Evolutionary conservation across 495 filamentous ascomycete species (phyloP).

Genomic region (Penicillium riverlandense): DNA sequence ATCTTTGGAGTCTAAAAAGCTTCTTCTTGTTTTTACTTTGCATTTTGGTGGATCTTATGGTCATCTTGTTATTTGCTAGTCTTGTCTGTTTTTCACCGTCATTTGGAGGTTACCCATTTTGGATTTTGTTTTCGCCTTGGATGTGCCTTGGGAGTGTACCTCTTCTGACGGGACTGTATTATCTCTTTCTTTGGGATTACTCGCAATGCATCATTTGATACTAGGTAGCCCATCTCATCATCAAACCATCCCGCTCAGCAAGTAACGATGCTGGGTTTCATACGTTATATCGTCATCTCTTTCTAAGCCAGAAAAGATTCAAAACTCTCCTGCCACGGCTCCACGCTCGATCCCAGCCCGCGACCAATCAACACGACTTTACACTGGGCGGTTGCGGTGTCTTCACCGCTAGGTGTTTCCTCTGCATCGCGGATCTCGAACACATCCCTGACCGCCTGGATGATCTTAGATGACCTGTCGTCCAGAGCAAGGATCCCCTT

Average conservation of each 20-base stretch:
- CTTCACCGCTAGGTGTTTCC: slow-evolving; percentile 20
- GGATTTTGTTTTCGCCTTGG: neutral
- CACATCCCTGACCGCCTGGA: slow-evolving; percentile 88
- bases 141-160: neutral
- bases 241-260: neutral
- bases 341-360: slow-evolving; percentile 37
- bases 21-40: slow-evolving; percentile 14
- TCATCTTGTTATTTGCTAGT: slow-evolving; percentile 1
- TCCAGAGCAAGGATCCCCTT: slow-evolving; percentile 66
- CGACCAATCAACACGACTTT: slow-evolving; percentile 80
- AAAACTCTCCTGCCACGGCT: slow-evolving; percentile 27
- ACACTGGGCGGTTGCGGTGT: slow-evolving; percentile 29
- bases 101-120: slow-evolving; percentile 1
- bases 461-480: slow-evolving; percentile 60
- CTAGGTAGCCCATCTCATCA: neutral
- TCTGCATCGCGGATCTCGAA: slow-evolving; percentile 78
- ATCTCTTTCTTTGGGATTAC: slow-evolving; percentile 14
- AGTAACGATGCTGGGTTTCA: neutral
- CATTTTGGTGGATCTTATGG: slow-evolving; percentile 8
- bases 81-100: neutral
- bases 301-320: slow-evolving; percentile 18
- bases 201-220: slow-evolving; percentile 11
- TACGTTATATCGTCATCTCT: neutral
- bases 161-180: slow-evolving; percentile 27
- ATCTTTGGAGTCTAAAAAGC: slow-evolving; percentile 20